A percentile compares a stretch with the other conserved stretches of the same genome.
Evolutionary conservation across 2,329 filamentous ascomycete genomes (phyloP).

Genomic region (Plectosphaerella plurivora): DNA sequence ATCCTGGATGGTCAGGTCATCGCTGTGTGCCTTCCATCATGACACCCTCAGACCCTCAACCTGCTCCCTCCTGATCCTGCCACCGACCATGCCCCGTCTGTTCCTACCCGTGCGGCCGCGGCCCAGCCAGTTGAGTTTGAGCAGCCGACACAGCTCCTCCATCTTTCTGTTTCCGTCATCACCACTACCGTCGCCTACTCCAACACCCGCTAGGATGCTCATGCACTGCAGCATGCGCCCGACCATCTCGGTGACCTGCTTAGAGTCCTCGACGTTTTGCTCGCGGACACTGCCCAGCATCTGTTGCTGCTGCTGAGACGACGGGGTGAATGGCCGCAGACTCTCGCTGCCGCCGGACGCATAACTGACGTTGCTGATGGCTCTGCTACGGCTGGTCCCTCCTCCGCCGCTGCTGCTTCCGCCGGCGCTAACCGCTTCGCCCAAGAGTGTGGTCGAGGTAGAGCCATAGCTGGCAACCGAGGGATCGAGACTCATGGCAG

Average conservation of each 20-base stretch:
- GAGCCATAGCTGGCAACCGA: constrained; percentile 75
- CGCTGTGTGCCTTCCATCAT: constrained; percentile 10
- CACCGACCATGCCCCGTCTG: constrained; percentile 81
- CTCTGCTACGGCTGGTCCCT: constrained; percentile 64
- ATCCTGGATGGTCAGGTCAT: too few species aligned
- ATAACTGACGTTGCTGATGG: constrained; percentile 79
- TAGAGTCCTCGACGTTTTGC: constrained; percentile 61
- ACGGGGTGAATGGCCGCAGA: constrained; percentile 48
- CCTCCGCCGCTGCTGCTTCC: constrained; percentile 45
- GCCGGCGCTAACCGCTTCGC: constrained; percentile 46
- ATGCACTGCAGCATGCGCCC: constrained; percentile 95
- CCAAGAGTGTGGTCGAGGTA: constrained; percentile 74
- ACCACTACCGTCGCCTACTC: constrained; percentile 38
- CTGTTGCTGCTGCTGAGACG: constrained; percentile 18
- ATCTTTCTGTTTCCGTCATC: constrained; percentile 76
- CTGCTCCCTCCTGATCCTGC: constrained; percentile 45
- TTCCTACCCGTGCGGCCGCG: constrained; percentile 86
- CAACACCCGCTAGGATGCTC: constrained; percentile 76
- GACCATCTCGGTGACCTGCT: constrained; percentile 88
- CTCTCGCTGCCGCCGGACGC: constrained; percentile 45
- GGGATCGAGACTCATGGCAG: constrained; percentile 70
- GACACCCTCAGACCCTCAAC: constrained; percentile 30
- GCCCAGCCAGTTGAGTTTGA: constrained; percentile 97
- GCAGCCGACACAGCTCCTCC: constrained; percentile 74
- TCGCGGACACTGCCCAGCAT: constrained; percentile 42